A percentile compares a stretch with the other conserved stretches of the same genome.
phyloP scores from a whole-genome alignment of 2,329 filamentous ascomycete genomes.

The Cercospora nicotianae region DNA sequence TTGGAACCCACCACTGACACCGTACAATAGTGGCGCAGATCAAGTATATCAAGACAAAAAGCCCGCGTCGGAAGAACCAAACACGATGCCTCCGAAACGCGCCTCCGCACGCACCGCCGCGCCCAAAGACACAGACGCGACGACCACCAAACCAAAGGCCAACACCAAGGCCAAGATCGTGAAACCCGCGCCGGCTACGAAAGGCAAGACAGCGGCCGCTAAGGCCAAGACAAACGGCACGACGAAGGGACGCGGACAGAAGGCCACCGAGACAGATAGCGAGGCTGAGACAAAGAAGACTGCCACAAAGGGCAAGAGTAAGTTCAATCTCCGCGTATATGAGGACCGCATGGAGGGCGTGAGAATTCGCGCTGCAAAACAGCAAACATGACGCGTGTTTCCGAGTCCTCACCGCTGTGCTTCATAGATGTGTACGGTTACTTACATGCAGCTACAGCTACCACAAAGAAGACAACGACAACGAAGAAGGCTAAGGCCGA shows the following conservation, averaged over 20 bases:
- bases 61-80: slow-evolving; percentile 20
- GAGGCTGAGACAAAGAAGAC: slow-evolving; percentile 22
- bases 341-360: background rate
- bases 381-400: slow-evolving; percentile 18
- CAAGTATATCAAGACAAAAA: slow-evolving; percentile 35
- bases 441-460: slow-evolving; percentile 29
- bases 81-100: slow-evolving; percentile 28
- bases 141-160: slow-evolving; percentile 27
- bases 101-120: slow-evolving; percentile 21
- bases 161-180: slow-evolving; percentile 37
- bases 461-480: slow-evolving; percentile 30
- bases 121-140: slow-evolving; percentile 18
- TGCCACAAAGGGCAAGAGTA: slow-evolving; percentile 26
- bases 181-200: slow-evolving; percentile 23
- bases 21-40: slow-evolving; percentile 32
- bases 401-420: slow-evolving; percentile 15
- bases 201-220: slow-evolving; percentile 28
- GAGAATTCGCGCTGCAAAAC: background rate
- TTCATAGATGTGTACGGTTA: slow-evolving; percentile 20
- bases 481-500: slow-evolving; percentile 22
- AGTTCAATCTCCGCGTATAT: slow-evolving; percentile 12
- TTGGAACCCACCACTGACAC: background rate
- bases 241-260: slow-evolving; percentile 21
- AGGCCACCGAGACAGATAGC: slow-evolving; percentile 23
- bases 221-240: slow-evolving; percentile 34